These are phyloP conservation scores for Dictyostelium brefeldianum DNA, from an alignment of 78 protist genomes.

Conservation along the genomic window DNA sequence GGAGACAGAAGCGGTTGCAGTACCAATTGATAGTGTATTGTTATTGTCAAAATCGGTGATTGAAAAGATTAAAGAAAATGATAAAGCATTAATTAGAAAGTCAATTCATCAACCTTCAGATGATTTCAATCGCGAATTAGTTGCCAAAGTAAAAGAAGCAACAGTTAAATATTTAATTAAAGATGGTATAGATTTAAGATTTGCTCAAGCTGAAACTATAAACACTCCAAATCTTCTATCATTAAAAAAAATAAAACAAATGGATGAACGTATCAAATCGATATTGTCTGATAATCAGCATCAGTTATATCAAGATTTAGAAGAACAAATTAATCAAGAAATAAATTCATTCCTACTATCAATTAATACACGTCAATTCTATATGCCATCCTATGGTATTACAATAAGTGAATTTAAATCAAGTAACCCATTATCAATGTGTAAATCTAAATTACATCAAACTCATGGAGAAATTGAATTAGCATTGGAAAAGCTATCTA, in stretches of 20 bases:
- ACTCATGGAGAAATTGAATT: conserved; percentile 57
- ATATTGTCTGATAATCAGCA: background rate
- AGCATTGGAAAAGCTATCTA: conserved; percentile 19
- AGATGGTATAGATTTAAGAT: conserved; percentile 21
- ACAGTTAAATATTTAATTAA: conserved; percentile 25
- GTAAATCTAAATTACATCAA: conserved; percentile 51
- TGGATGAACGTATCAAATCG: background rate
- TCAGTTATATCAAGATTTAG: conserved; percentile 51
- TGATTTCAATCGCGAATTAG: conserved; percentile 10
- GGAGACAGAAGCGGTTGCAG: conserved; percentile 39
- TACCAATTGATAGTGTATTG: conserved; percentile 50
- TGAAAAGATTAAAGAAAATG: conserved; percentile 17
- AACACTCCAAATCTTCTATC: background rate
- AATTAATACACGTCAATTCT: conserved; percentile 26
- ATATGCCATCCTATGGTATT: conserved; percentile 52
- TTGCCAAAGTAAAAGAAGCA: conserved; percentile 33
- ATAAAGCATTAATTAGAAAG: background rate
- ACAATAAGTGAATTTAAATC: conserved; percentile 18
- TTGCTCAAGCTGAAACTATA: background rate
- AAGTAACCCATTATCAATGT: background rate
- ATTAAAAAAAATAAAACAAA: conserved; percentile 24
- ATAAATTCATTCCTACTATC: background rate
- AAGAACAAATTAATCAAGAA: conserved; percentile 4
- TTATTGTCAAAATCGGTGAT: conserved; percentile 2
- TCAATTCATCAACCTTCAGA: conserved; percentile 47